A percentile compares a stretch with the other conserved stretches of the same genome.
Conservation (phyloP, 129 eudicot genomes). For the Pulicaria dysenterica region DNA sequence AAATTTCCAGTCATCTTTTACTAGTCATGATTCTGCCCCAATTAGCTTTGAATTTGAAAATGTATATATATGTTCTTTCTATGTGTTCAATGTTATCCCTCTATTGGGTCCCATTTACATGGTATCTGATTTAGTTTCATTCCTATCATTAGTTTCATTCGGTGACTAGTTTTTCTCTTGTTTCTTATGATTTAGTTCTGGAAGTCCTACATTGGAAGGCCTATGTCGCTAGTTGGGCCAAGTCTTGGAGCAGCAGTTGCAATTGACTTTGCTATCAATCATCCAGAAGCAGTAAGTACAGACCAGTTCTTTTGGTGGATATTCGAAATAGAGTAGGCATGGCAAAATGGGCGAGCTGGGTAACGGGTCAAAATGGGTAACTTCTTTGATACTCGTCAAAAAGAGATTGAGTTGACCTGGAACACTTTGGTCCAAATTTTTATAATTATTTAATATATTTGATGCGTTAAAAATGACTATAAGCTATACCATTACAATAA, state of each 20-base stretch:
- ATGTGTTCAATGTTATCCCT: not conserved
- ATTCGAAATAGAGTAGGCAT: not conserved
- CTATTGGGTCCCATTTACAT: constrained; percentile 17
- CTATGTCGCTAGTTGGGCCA: constrained; percentile 93
- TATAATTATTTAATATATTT: not conserved
- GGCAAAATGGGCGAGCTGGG: not conserved
- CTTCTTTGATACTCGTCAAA: no score
- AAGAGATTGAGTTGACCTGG: not conserved
- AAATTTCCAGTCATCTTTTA: constrained; percentile 10
- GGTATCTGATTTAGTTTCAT: no score
- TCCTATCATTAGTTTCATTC: not conserved
- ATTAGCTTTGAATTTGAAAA: not conserved
- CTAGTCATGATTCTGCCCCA: constrained; percentile 4
- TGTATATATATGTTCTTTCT: not conserved
- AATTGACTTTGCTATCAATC: constrained; percentile 71
- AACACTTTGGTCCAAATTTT: not conserved
- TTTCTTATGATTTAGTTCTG: constrained; percentile 57
- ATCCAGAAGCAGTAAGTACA: constrained; percentile 88
- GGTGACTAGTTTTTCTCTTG: constrained; percentile 1
- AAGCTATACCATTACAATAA: not conserved
- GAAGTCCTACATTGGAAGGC: constrained; percentile 79
- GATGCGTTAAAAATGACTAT: not conserved
- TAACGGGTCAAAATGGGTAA: constrained; percentile 5
- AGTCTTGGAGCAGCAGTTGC: constrained; percentile 98
- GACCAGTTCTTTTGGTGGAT: not conserved